A percentile compares a stretch with the other conserved stretches of the same genome.
These are phyloP conservation scores for Oenanthe javanica DNA, from an alignment of 140 eudicot genomes.

Conservation along the genomic window DNA sequence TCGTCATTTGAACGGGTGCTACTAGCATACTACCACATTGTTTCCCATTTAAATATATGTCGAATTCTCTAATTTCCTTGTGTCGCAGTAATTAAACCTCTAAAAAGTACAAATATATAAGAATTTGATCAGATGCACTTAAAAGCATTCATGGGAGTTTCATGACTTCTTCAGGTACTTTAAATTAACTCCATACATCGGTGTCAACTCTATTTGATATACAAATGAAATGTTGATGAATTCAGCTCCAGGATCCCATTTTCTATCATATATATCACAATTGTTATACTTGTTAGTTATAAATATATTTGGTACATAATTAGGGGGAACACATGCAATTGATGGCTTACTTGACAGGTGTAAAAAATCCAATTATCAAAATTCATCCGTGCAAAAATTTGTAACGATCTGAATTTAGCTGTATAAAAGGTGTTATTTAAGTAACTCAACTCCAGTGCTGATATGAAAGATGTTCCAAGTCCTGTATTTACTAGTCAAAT, in stretches of 20 bases:
- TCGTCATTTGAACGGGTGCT: background rate
- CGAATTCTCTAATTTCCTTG: slow-evolving; percentile 29
- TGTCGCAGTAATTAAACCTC: slow-evolving; percentile 23
- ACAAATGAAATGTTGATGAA: background rate
- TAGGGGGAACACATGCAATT: background rate
- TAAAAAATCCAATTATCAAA: background rate
- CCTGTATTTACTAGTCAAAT: slow-evolving; percentile 45
- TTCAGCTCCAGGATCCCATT: slow-evolving; percentile 19
- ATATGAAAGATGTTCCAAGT: slow-evolving; percentile 31
- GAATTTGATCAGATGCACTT: slow-evolving; percentile 11
- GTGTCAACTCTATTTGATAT: too few relatives aligned
- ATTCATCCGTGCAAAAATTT: slow-evolving; percentile 9
- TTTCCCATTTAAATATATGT: slow-evolving; percentile 26
- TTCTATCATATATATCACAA: slow-evolving; percentile 29
- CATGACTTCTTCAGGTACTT: slow-evolving; percentile 26
- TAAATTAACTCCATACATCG: too few relatives aligned
- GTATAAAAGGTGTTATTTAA: slow-evolving; percentile 16
- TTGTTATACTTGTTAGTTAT: slow-evolving; percentile 22
- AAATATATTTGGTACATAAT: background rate
- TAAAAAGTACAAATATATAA: slow-evolving; percentile 27
- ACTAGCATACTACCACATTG: background rate
- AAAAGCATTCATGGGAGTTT: slow-evolving; percentile 15
- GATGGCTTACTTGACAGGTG: too few relatives aligned
- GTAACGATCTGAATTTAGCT: slow-evolving; percentile 23
- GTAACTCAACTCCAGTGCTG: slow-evolving; percentile 31